Base-by-base conservation (phyloP, 169 alveolate species). In the Neospora caninum region DNA sequence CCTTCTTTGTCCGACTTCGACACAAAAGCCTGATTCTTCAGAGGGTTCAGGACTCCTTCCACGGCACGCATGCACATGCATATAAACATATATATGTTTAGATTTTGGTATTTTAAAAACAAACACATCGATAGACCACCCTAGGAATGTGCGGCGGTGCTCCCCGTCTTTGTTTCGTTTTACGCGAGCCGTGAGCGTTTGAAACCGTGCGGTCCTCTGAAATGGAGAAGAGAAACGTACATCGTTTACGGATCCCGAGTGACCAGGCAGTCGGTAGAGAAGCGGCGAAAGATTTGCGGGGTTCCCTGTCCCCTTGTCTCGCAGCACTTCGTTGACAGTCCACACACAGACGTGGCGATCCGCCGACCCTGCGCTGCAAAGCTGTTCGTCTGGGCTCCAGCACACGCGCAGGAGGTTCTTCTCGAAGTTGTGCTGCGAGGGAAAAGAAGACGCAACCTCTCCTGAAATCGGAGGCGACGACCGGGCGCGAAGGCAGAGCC, bases 181-280 rank as follows among this genome's bases (percentile, higher is more conserved):
- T n/a, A n/a, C n/a, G n/a, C n/a, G n/a, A n/a, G n/a, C n/a, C n/a
- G n/a, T n/a, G n/a, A n/a, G n/a, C n/a, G n/a, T n/a, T n/a, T n/a
- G n/a, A n/a, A n/a, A n/a, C n/a, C n/a, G n/a, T n/a, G n/a, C n/a
- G n/a, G n/a, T n/a, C n/a, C n/a, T n/a, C n/a, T n/a, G n/a, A n/a
- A n/a, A n/a, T n/a, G n/a, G n/a, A n/a, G n/a, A n/a, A 7, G 58
- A 13, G 13, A n/a, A 2, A 0, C 94, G 95, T 38, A 97, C 98
- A 78, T 97, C 98, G 93, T 97, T 97, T 41, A 97, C 98, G 13
- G 98, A 95, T 34, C 98, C 98, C 22, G 86, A 78, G 93, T 97
- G 98, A 1, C 98, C 98, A 0, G 98, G 98, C 38, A 97, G 91
- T 80, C 97, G 92, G 88, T 97, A 97, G 83, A 96, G 87, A 34